A percentile compares a stretch with the other conserved stretches of the same genome.
These are phyloP conservation scores for Pythium dissotocum DNA, from an alignment of 352 stramenopile species.

Conservation along the genomic window DNA sequence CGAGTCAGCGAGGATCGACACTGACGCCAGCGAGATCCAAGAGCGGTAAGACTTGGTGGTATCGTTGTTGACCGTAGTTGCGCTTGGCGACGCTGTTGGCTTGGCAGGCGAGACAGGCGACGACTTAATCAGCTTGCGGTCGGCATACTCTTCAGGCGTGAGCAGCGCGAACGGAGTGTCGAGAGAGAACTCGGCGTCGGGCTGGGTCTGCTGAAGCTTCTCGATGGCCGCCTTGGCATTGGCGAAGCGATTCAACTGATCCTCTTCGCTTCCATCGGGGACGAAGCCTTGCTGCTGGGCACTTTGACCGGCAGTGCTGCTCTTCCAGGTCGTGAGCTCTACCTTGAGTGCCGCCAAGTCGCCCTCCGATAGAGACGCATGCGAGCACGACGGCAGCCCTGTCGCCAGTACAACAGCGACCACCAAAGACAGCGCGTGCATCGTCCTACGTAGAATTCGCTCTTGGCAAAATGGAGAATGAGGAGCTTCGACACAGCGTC, in stretches of 20 bases:
- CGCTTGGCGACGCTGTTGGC: background rate
- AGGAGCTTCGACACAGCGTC: background rate
- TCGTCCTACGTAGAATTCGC: background rate
- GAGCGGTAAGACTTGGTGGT: background rate
- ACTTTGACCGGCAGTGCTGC: conserved; percentile 17
- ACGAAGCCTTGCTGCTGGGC: conserved; percentile 16
- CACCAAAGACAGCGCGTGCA: background rate
- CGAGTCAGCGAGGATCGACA: background rate
- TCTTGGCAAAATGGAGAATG: background rate
- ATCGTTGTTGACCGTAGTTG: background rate
- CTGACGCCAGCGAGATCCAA: background rate
- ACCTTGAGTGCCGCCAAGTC: background rate
- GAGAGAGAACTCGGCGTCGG: conserved; percentile 16
- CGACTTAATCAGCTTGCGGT: background rate
- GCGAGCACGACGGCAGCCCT: background rate
- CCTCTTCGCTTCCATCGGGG: background rate
- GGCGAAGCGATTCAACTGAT: conserved; percentile 15
- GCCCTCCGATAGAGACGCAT: background rate
- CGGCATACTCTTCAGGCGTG: conserved; percentile 20
- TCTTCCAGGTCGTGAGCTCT: conserved; percentile 26
- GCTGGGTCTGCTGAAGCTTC: conserved; percentile 1
- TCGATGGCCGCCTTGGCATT: background rate
- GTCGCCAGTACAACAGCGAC: background rate
- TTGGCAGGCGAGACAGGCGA: background rate
- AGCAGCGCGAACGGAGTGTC: conserved; percentile 26